Conservation (phyloP, 1,284 basidiomycete genomes). For the Ceratobasidium theobromae region DNA sequence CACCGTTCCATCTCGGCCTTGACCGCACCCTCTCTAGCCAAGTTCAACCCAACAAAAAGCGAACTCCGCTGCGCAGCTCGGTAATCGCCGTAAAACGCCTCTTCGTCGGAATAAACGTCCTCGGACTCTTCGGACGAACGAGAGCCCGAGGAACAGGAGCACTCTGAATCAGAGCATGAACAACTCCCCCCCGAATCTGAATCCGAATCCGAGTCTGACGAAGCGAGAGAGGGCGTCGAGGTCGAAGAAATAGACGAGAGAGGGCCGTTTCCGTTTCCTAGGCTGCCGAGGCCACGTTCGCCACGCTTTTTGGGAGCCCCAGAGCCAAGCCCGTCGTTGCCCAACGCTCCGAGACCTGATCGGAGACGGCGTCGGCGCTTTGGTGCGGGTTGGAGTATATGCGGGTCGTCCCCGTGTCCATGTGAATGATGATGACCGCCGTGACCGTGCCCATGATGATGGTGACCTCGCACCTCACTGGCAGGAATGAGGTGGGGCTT, state of each 20-base stretch:
- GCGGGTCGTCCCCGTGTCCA: neutral
- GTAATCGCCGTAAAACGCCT: conserved; percentile 72
- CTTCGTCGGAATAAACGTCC: conserved; percentile 37
- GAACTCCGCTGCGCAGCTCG: conserved; percentile 72
- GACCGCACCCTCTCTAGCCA: conserved; percentile 60
- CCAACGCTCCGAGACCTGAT: conserved; percentile 69
- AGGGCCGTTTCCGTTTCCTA: conserved; percentile 8
- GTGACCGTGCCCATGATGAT: neutral
- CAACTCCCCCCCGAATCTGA: neutral
- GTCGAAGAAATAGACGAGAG: neutral
- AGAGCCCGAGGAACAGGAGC: conserved; percentile 15
- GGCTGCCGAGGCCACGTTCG: conserved; percentile 2
- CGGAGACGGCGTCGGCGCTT: conserved; percentile 72
- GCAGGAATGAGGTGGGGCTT: conserved; percentile 71
- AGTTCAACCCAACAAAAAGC: conserved; percentile 68
- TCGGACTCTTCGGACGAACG: conserved; percentile 10
- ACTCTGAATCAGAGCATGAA: conserved; percentile 17
- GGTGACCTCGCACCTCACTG: conserved; percentile 35
- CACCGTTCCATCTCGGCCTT: conserved; percentile 68
- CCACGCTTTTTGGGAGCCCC: conserved; percentile 47
- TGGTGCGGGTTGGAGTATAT: neutral
- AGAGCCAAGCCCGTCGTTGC: conserved; percentile 68
- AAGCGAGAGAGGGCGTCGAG: neutral
- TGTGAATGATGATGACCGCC: neutral
- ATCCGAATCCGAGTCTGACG: conserved; percentile 12